Base-by-base conservation (phyloP, 352 stramenopile genomes). In the Aphanomyces invadans region DNA sequence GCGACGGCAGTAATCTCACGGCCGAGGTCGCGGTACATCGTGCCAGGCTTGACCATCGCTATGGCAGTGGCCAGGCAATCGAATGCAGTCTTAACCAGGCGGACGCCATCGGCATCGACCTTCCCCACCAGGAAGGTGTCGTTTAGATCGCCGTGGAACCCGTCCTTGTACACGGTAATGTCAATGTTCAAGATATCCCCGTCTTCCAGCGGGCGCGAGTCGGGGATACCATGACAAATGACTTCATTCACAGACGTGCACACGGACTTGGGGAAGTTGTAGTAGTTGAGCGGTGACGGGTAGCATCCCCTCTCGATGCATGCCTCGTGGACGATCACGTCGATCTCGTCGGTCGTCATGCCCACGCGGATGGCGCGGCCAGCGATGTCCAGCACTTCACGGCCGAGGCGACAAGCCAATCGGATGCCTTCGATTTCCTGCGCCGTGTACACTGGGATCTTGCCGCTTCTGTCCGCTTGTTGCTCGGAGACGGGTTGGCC, bases 121-220 rank as follows among this genome's bases (percentile, higher is more conserved):
- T 98, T 96, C 9, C 97, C 97, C 1, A 99, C 90, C 33, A 97
- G 76, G 74, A 98, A 99, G 21, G 96, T 99, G 73, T 99, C 97
- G 72, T 99, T 99, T 55, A 99, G 80, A 73, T 99, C 97, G 38
- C 84, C 90, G 72, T 99, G 97, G 75, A 95, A 99, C 44, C 96
- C 97, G 70, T 99, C 80, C 65, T 98, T 92, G 82, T 97, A 99
- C 3, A 97, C 92, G 5, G 92, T 96, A 9, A 99, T 86, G 78
- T 99, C 97, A 36, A 99, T 83, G 77, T 99, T 99, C 15, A 99
- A 92, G 79, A 99, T 98, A 71, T 99, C 97, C 19, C 96, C 96
- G 21, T 97, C 87, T 70, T 98, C 68, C 44, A 99, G 76, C 19
- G 95, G 82, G 61, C 96, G 78, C 65, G 86, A 96, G 83, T 99